phyloP scores from a whole-genome alignment of 2,329 filamentous ascomycete genomes.

The Aspergillus flavus region DNA sequence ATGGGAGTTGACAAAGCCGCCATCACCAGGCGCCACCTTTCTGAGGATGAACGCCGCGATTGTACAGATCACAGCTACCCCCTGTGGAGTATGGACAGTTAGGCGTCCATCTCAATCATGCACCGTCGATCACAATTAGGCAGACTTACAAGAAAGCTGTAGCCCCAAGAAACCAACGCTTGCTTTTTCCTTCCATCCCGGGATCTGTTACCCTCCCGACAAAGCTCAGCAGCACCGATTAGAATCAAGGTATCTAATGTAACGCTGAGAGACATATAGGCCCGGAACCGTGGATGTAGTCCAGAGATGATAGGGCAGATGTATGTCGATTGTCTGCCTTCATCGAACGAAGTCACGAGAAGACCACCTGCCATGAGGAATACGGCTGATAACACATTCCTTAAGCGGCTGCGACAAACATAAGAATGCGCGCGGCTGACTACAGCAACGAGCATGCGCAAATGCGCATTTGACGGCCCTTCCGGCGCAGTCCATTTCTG shows the following conservation, averaged over 20 bases:
- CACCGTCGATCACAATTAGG: neutral
- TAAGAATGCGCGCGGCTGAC: slow-evolving; percentile 34
- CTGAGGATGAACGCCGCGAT: slow-evolving; percentile 39
- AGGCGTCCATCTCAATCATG: neutral
- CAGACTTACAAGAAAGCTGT: slow-evolving; percentile 33
- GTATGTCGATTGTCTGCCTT: slow-evolving; percentile 48
- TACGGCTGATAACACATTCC: slow-evolving; percentile 42
- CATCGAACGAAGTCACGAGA: slow-evolving; percentile 36
- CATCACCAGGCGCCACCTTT: slow-evolving; percentile 37
- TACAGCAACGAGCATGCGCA: slow-evolving; percentile 24
- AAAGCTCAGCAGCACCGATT: slow-evolving; percentile 35
- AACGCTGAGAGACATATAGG: slow-evolving; percentile 41
- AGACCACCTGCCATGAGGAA: slow-evolving; percentile 44
- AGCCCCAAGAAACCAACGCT: slow-evolving; percentile 31
- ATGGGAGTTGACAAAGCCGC: slow-evolving; percentile 40
- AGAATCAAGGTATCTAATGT: slow-evolving; percentile 47
- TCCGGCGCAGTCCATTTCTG: slow-evolving; percentile 24
- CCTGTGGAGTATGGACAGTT: slow-evolving; percentile 23
- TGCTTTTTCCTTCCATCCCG: slow-evolving; percentile 29
- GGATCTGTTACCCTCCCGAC: slow-evolving; percentile 20
- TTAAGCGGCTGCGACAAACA: slow-evolving; percentile 36
- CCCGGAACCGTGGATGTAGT: slow-evolving; percentile 37
- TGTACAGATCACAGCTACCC: slow-evolving; percentile 40
- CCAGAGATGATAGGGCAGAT: slow-evolving; percentile 50
- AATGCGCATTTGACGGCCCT: slow-evolving; percentile 18